Base-by-base conservation (phyloP, 768 basidiomycete species). In the Asterophora parasitica region DNA sequence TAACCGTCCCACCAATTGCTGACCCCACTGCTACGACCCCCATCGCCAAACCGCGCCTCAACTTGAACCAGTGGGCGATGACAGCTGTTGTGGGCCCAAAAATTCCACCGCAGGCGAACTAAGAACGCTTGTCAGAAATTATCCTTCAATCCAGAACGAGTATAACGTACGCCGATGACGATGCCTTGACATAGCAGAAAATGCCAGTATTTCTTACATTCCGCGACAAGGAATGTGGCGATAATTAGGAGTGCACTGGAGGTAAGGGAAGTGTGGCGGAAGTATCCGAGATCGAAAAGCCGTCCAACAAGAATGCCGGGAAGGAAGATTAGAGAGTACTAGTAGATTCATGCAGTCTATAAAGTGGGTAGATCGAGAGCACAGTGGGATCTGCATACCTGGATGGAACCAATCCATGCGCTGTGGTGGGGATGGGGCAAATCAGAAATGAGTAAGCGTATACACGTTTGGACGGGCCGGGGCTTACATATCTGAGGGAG, bases 361-460 rank as follows among this genome's bases (percentile, higher is more conserved):
- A 34, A 12, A 17, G 8, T 28, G 42, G 15, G 26, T 34, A 19
- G 26, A 42, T 17, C 31, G 19, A 28, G 36, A 34, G 23, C 36
- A 23, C 23, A 23, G 6, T 23, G 23, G 23, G 23, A 23, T 11
- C 33, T 10, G 26, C 50, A 16, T 50, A 81, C 85, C 68, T 88
- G 86, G 17, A 82, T 66, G 0, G 87, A 89, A 4, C 88, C 87
- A 28, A 90, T 89, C 87, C 86, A 90, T 35, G 86, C 78, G 37
- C 86, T 88, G 50, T 17, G n/a, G 50, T 17, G n/a, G 42, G 50
- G n/a, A n/a, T 35, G 23, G 15, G 19, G n/a, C n/a, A n/a, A n/a
- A n/a, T n/a, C n/a, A n/a, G 46, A 34, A 28, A 26, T 11, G 15
- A 44, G 20, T 46, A 9, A 44, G 35, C 31, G 33, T 36, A 17